A percentile compares a stretch with the other conserved stretches of the same genome.
Conservation (phyloP, 768 basidiomycete genomes). For the Kwoniella europaea region DNA sequence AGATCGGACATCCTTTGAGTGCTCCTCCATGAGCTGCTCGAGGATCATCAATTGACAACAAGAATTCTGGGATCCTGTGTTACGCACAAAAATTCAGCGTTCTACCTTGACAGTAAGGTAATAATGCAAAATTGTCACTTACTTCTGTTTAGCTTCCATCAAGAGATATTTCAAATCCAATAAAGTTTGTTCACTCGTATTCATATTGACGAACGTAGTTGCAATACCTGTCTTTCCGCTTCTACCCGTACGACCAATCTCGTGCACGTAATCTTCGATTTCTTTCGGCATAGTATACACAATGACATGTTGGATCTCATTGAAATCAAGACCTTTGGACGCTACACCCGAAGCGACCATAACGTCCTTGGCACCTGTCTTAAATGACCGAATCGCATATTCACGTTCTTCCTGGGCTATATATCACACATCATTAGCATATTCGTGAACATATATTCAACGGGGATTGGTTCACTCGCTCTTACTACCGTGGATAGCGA, state of each 20-base stretch:
- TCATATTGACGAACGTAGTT: constrained; percentile 98
- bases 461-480: constrained; percentile 63
- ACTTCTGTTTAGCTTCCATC: constrained; percentile 98
- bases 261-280: constrained; percentile 99
- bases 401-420: constrained; percentile 97
- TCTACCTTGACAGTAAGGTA: not conserved
- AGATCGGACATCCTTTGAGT: constrained; percentile 89
- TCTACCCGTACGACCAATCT: constrained; percentile 96
- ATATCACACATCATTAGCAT: not conserved
- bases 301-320: constrained; percentile 98
- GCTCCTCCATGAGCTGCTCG: constrained; percentile 76
- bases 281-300: constrained; percentile 99
- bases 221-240: constrained; percentile 98
- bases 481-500: constrained; percentile 97
- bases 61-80: constrained; percentile 88
- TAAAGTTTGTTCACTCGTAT: constrained; percentile 92
- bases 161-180: constrained; percentile 95
- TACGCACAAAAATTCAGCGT: not conserved
- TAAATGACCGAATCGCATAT: constrained; percentile 98
- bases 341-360: constrained; percentile 99
- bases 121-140: constrained; percentile 48
- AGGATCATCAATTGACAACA: constrained; percentile 87
- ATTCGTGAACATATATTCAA: not conserved
- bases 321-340: constrained; percentile 97
- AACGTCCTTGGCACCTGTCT: constrained; percentile 94